Conservation (phyloP, 2,329 filamentous ascomycete species). For the Remersonia thermophila region DNA sequence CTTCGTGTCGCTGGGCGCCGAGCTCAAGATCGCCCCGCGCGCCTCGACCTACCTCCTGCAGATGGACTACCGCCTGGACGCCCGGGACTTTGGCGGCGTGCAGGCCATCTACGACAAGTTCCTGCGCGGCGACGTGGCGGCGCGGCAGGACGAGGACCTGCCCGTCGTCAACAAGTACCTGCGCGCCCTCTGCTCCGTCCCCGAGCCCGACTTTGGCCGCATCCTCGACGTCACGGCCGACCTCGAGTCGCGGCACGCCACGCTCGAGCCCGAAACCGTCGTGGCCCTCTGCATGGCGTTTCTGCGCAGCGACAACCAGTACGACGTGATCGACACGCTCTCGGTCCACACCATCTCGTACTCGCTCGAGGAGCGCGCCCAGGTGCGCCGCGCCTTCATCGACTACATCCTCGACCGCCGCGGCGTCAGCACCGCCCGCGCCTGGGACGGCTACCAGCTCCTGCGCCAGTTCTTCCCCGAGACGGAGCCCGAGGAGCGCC, state of each 20-base stretch:
- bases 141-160: constrained; percentile 43
- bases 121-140: constrained; percentile 33
- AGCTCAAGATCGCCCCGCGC: constrained; percentile 54
- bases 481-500: constrained; percentile 52
- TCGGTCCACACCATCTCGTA: constrained; percentile 61
- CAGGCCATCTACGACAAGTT: constrained; percentile 52
- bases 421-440: constrained; percentile 46
- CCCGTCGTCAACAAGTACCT: constrained; percentile 59
- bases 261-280: constrained; percentile 63
- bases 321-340: constrained; percentile 71
- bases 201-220: constrained; percentile 52
- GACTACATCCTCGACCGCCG: constrained; percentile 52
- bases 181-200: constrained; percentile 49
- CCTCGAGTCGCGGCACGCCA: constrained; percentile 56
- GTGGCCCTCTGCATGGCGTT: constrained; percentile 62
- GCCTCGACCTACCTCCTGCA: constrained; percentile 60
- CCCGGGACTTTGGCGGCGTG: constrained; percentile 60
- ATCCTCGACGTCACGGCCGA: constrained; percentile 63
- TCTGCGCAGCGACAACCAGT: constrained; percentile 61
- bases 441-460: constrained; percentile 55
- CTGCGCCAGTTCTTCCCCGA: constrained; percentile 53
- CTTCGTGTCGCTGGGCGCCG: constrained; percentile 54
- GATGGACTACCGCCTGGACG: constrained; percentile 62
- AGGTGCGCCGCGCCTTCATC: constrained; percentile 54
- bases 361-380: constrained; percentile 54